Conservation (phyloP, 371 early-diverging fungal genomes). For the Gilbertella persicaria region DNA sequence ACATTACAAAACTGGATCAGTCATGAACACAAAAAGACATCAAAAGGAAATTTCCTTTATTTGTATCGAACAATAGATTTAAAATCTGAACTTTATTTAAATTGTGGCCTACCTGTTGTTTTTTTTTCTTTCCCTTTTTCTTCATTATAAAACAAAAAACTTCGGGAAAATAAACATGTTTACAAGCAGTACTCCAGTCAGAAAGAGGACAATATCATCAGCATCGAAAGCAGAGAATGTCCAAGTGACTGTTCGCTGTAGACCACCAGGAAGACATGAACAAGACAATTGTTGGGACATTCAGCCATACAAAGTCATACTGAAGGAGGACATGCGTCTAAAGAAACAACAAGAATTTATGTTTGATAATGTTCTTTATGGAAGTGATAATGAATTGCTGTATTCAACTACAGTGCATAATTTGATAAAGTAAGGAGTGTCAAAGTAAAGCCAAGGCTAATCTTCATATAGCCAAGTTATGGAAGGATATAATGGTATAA, state of each 20-base stretch:
- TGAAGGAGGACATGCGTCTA: slow-evolving; percentile 17
- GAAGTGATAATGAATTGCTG: slow-evolving; percentile 1
- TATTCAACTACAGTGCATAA: neutral
- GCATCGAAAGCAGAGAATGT: slow-evolving; percentile 27
- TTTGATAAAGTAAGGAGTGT: slow-evolving; percentile 4
- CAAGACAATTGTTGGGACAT: slow-evolving; percentile 28
- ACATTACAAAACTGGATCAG: too few relatives aligned
- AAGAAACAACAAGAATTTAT: neutral
- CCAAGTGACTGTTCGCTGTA: slow-evolving; percentile 44
- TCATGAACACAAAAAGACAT: too few relatives aligned
- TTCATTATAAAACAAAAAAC: too few relatives aligned
- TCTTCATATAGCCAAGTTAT: neutral
- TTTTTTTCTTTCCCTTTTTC: too few relatives aligned
- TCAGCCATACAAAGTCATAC: neutral
- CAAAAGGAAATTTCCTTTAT: too few relatives aligned
- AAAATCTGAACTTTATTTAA: too few relatives aligned
- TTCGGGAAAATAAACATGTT: too few relatives aligned
- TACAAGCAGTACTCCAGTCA: neutral
- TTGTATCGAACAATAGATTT: too few relatives aligned
- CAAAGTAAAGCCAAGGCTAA: neutral
- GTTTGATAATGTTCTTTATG: slow-evolving; percentile 6
- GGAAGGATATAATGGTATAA: slow-evolving; percentile 8
- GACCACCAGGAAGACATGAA: slow-evolving; percentile 34
- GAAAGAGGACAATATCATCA: neutral
- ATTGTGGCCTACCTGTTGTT: too few relatives aligned